A percentile compares a stretch with the other conserved stretches of the same genome.
Conservation (phyloP, 768 basidiomycete species). For the Boletus sensibilis region DNA sequence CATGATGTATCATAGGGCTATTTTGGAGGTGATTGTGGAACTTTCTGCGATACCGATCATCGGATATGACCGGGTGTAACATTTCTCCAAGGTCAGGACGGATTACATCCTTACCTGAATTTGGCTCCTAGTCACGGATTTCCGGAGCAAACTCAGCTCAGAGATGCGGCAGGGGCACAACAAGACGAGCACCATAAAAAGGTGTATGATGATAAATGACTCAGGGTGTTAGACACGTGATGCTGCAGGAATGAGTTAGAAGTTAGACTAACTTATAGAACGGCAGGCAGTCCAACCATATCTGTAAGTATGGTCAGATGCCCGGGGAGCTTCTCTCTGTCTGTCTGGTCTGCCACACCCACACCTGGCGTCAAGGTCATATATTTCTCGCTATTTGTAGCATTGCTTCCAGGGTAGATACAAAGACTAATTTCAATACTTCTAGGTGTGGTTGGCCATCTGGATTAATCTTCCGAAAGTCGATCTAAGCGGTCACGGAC, state of each 20-base stretch:
- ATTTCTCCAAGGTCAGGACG: neutral
- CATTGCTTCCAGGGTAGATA: neutral
- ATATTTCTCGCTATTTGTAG: neutral
- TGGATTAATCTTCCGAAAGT: neutral
- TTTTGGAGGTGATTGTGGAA: neutral
- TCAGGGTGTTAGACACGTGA: neutral
- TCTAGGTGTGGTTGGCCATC: neutral
- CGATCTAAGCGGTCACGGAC: neutral
- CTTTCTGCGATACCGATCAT: neutral
- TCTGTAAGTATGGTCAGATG: too few relatives aligned
- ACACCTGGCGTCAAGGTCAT: neutral
- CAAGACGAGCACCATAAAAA: neutral
- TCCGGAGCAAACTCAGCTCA: neutral
- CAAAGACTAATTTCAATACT: neutral
- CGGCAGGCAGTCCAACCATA: too few relatives aligned
- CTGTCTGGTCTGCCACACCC: too few relatives aligned
- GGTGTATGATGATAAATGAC: neutral
- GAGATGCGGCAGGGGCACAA: neutral
- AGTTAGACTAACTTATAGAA: too few relatives aligned
- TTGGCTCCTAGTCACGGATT: neutral
- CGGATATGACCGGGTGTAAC: neutral
- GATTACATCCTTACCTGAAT: neutral
- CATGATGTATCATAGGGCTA: neutral
- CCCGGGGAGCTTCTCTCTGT: too few relatives aligned
- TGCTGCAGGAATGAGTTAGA: neutral